A percentile compares a stretch with the other conserved stretches of the same genome.
phyloP scores from a whole-genome alignment of 768 basidiomycete genomes.

The Kwoniella mangroviensis region DNA sequence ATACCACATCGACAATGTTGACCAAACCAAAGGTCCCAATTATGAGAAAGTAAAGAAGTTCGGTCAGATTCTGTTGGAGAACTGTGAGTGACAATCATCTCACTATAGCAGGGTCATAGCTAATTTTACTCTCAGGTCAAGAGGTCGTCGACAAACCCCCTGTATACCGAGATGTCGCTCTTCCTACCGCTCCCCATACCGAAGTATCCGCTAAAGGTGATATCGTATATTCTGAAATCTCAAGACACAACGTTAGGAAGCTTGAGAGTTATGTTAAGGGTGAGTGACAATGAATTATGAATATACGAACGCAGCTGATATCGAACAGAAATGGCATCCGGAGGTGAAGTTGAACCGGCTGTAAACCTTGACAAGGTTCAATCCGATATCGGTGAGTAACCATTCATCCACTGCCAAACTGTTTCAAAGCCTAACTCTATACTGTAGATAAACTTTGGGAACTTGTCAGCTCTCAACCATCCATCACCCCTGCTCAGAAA shows the following conservation, averaged over 20 bases:
- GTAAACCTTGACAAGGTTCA: slow-evolving; percentile 98
- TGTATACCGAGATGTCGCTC: slow-evolving; percentile 67
- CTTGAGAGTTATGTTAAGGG: slow-evolving; percentile 83
- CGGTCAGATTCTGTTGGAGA: slow-evolving; percentile 92
- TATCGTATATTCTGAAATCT: slow-evolving; percentile 91
- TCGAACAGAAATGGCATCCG: slow-evolving; percentile 90
- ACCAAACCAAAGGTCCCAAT: slow-evolving; percentile 77
- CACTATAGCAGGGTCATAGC: not conserved
- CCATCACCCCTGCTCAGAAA: slow-evolving; percentile 95
- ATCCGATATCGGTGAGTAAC: slow-evolving; percentile 70
- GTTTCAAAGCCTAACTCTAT: not conserved
- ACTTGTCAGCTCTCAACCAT: slow-evolving; percentile 93
- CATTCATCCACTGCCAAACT: not conserved
- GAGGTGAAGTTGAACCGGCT: slow-evolving; percentile 76
- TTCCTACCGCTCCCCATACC: slow-evolving; percentile 96
- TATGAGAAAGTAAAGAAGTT: slow-evolving; percentile 97
- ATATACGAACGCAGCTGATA: slow-evolving; percentile 10
- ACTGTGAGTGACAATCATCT: slow-evolving; percentile 58
- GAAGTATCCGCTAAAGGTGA: slow-evolving; percentile 93
- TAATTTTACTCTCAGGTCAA: slow-evolving; percentile 34
- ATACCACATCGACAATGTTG: slow-evolving; percentile 84
- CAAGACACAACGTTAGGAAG: slow-evolving; percentile 94
- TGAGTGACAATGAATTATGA: slow-evolving; percentile 21
- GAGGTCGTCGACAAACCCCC: slow-evolving; percentile 52
- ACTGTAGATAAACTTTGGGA: slow-evolving; percentile 83